Percentiles rank a stretch among this genome's conserved stretches.
Conservation (phyloP, 2,329 filamentous ascomycete species). For the Fusarium acutatum region DNA sequence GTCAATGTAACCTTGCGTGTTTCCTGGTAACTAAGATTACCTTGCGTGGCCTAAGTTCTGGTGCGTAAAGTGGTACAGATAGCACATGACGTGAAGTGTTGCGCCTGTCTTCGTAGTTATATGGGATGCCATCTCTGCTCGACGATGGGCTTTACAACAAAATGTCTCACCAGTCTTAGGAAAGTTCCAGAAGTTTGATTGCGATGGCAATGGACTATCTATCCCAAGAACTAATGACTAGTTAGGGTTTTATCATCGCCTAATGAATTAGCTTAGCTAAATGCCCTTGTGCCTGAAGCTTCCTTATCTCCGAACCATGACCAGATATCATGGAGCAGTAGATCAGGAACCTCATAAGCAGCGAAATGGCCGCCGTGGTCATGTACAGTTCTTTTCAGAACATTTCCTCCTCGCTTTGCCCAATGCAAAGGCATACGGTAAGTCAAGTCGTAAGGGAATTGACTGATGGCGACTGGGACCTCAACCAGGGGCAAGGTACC, state of each 20-base stretch:
- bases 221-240: rapidly evolving
- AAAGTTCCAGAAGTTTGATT: too few relatives aligned
- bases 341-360: neutral
- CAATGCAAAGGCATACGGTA: neutral
- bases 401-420: neutral
- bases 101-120: neutral
- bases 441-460: neutral
- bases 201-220: rapidly evolving
- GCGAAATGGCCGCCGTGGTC: neutral
- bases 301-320: neutral
- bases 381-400: neutral
- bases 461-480: neutral
- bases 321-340: neutral
- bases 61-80: rapidly evolving
- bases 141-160: rapidly evolving
- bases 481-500: neutral
- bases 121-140: rapidly evolving
- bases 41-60: rapidly evolving
- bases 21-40: rapidly evolving
- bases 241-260: rapidly evolving
- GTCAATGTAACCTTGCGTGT: neutral
- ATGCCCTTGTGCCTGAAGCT: neutral
- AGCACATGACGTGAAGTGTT: too few relatives aligned
- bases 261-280: neutral
- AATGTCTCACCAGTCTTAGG: rapidly evolving